Base-by-base conservation (phyloP, 2,329 filamentous ascomycete genomes). In the Cladosporium sp. region DNA sequence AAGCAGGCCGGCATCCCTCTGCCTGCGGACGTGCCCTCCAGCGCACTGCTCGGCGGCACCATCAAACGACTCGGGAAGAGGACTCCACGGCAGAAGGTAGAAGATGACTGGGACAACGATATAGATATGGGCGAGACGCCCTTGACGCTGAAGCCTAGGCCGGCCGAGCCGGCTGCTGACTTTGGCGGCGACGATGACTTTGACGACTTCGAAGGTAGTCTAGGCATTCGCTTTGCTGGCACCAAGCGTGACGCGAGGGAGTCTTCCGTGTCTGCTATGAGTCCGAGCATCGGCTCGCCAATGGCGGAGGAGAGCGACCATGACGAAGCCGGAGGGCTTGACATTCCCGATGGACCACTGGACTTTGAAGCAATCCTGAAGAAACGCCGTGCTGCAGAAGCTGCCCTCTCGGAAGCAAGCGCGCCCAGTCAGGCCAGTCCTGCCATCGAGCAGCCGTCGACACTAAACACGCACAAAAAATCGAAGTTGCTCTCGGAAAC, bases 151-250 rank as follows among this genome's bases (percentile, higher is more conserved):
- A 75, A 75, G 63, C 62, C 63, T 32, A 53, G 61, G 9, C 67
- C 42, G 16, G 54, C 59, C 19, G 56, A 60, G 14, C 45, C 57
- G 9, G 55, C 54, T 72, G 74, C 46, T 70, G 76, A 55, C 65
- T 46, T 66, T 66, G 11, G 63, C 64, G 28, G 54, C 57, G 13
- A 55, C 55, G 89, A 95, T 49, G 91, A 95, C 56, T 83, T 95
- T 61, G 91, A 87, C 55, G 84, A 96, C 66, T 95, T 92, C 87
- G 93, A 97, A 71, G 91, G 90, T 52, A 96, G 91, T 67, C 77
- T 96, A 54, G 90, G 92, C 37, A 95, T 92, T 42, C 82, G 92
- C 53, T 92, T 91, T 71, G 91, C 87, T 37, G 92, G 92, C 42
- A 95, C 89, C 11, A 81, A 84, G 59, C 83, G 89, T 62, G 89